A percentile compares a stretch with the other conserved stretches of the same genome.
These are phyloP conservation scores for Dactylella cylindrospora DNA, from an alignment of 2,329 filamentous ascomycete genomes.

Conservation along the genomic window DNA sequence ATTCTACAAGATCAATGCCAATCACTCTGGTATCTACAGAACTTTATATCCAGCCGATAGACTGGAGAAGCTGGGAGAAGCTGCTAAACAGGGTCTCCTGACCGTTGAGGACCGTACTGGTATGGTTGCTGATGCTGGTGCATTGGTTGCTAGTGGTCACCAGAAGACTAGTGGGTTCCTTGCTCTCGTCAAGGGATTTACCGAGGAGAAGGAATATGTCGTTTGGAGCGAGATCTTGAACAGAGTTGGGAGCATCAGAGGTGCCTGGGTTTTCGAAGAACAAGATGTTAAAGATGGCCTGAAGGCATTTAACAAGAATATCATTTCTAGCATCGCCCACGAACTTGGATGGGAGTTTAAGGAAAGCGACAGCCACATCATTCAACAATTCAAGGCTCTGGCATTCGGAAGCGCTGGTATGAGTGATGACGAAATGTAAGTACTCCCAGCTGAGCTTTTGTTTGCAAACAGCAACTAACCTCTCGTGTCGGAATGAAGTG, in stretches of 20 bases:
- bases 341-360: slow-evolving; percentile 85
- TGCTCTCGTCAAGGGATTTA: slow-evolving; percentile 80
- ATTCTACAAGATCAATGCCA: slow-evolving; percentile 96
- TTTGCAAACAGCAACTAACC: slow-evolving; percentile 4
- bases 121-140: slow-evolving; percentile 91
- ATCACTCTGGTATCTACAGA: slow-evolving; percentile 89
- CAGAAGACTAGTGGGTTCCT: slow-evolving; percentile 89
- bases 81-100: slow-evolving; percentile 76
- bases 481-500: slow-evolving; percentile 47
- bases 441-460: neutral
- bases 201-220: slow-evolving; percentile 79
- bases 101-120: slow-evolving; percentile 88
- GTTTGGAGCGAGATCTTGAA: slow-evolving; percentile 92
- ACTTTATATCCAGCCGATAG: slow-evolving; percentile 83
- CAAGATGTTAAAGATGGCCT: slow-evolving; percentile 70
- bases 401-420: slow-evolving; percentile 83
- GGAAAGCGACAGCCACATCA: slow-evolving; percentile 79
- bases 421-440: slow-evolving; percentile 68
- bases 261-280: slow-evolving; percentile 87
- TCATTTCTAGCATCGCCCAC: slow-evolving; percentile 78
- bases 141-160: slow-evolving; percentile 84
- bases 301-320: slow-evolving; percentile 76
- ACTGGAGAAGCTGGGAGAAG: slow-evolving; percentile 80
- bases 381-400: slow-evolving; percentile 91
- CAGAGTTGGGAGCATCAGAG: slow-evolving; percentile 74